Conservation (phyloP, 208 protist species). For the Leishmania guyanensis region DNA sequence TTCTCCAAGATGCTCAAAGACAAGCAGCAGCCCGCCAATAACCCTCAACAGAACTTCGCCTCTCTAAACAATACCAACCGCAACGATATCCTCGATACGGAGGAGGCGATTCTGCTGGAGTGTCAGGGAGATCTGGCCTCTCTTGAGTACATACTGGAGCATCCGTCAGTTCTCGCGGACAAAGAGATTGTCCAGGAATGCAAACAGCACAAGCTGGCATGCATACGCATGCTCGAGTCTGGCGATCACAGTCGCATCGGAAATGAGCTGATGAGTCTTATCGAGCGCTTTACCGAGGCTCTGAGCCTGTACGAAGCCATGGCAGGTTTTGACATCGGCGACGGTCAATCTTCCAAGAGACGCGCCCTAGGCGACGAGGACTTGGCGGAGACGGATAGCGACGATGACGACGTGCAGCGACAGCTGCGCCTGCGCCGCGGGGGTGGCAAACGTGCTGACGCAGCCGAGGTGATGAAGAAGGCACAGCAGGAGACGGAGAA, state of each 20-base stretch:
- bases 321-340: slow-evolving; percentile 83
- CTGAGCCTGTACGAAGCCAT: slow-evolving; percentile 88
- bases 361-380: slow-evolving; percentile 60
- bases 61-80: slow-evolving; percentile 38
- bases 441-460: slow-evolving; percentile 29
- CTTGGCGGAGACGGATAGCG: slow-evolving; percentile 59
- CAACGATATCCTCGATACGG: slow-evolving; percentile 64
- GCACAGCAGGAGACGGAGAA: slow-evolving; percentile 80
- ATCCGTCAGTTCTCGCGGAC: slow-evolving; percentile 82
- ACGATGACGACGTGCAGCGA: slow-evolving; percentile 75
- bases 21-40: neutral
- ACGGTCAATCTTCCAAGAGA: slow-evolving; percentile 65
- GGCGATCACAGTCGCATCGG: slow-evolving; percentile 73
- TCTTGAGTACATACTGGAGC: slow-evolving; percentile 87
- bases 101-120: slow-evolving; percentile 78
- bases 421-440: slow-evolving; percentile 45
- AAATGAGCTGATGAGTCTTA: slow-evolving; percentile 79
- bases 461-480: slow-evolving; percentile 56
- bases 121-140: slow-evolving; percentile 86
- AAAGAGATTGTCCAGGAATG: slow-evolving; percentile 82
- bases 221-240: slow-evolving; percentile 84
- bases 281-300: slow-evolving; percentile 79
- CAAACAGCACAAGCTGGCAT: slow-evolving; percentile 78
- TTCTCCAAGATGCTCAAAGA: slow-evolving; percentile 46
- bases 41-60: slow-evolving; percentile 41